Percentiles rank a stretch among this genome's conserved stretches.
These are phyloP conservation scores for Infundibulicybe gibba DNA, from an alignment of 768 basidiomycete species.

Conservation along the genomic window DNA sequence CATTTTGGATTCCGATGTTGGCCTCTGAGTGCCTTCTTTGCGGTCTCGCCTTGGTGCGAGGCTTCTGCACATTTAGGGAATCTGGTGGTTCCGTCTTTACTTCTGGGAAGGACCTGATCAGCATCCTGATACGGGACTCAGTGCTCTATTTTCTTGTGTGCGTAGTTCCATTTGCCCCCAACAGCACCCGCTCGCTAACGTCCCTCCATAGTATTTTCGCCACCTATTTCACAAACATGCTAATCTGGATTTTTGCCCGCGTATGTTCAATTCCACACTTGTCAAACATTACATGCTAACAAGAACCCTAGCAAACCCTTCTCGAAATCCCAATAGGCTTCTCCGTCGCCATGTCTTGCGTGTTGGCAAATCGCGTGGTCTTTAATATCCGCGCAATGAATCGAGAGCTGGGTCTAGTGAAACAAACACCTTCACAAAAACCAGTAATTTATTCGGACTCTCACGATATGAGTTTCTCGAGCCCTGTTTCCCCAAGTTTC, in stretches of 20 bases:
- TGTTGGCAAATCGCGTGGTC: conserved; percentile 51
- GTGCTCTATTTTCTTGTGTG: conserved; percentile 56
- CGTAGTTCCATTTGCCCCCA: not conserved
- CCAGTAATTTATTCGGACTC: not conserved
- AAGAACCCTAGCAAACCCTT: conserved; percentile 23
- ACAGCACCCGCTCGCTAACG: not conserved
- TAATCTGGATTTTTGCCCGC: conserved; percentile 34
- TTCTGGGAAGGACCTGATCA: conserved; percentile 40
- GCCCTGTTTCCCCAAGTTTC: not conserved
- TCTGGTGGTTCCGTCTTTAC: conserved; percentile 30
- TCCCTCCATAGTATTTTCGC: conserved; percentile 41
- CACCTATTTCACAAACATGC: conserved; percentile 48
- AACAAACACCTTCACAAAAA: not conserved
- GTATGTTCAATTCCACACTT: conserved; percentile 10
- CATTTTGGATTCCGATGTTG: conserved; percentile 61
- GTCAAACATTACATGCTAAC: not conserved
- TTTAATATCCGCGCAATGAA: conserved; percentile 49
- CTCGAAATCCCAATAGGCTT: conserved; percentile 57
- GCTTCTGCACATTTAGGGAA: conserved; percentile 37
- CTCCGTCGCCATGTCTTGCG: conserved; percentile 54
- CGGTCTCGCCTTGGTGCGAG: conserved; percentile 44
- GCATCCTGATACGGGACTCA: conserved; percentile 53
- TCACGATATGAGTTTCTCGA: no score
- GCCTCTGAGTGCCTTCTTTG: conserved; percentile 52
- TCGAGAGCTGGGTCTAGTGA: conserved; percentile 15